Evolutionary conservation across 768 basidiomycete genomes (phyloP), one percentile per base, ranked within the genome.

Genomic region (Russula brevipes): DNA sequence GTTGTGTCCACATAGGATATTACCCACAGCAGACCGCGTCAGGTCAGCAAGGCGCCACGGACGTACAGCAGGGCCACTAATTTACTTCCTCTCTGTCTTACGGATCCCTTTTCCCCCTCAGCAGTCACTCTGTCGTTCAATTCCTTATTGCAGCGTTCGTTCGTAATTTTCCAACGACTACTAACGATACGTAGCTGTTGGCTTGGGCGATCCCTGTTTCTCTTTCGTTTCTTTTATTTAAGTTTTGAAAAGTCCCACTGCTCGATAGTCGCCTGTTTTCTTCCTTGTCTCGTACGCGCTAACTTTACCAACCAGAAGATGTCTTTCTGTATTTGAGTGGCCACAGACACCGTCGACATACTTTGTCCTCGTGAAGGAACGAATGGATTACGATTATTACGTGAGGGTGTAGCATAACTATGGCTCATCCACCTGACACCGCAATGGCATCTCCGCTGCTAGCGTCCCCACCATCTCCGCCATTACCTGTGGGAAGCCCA

Each of bases 21-120:
- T 93, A 93, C 69, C 83, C 84, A 56, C 91, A 91, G 74, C 88
- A 88, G 75, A 79, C 75, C 46, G 73, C 82, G 62, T 80, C 80
- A 65, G 76, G 73, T 50, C 86, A 86, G 72, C 86, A 85, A 59
- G 79, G 82, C 67, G 74, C 79, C 60, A 80, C 80, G 60, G 87
- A 88, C 69, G 74, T 75, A 61, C 76, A 74, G 57, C 68, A 67
- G 57, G 72, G 69, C 54, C 66, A 64, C 24, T 67, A 51, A 69
- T 69, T 54, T 42, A 35, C 35, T 35, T 31, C 61, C 24, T 54
- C 33, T 60, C 41, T 39, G 31, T 45, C 58, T 14, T 44, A 50
- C 45, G 31, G 46, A 57, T 36, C 36, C 41, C 42, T 57, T 36
- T 56, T 47, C 49, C 39, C 44, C 30, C 24, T 59, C 31, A 63